Evolutionary conservation across 495 filamentous ascomycete genomes (phyloP).

Genomic region (Aspergillus wentii): DNA sequence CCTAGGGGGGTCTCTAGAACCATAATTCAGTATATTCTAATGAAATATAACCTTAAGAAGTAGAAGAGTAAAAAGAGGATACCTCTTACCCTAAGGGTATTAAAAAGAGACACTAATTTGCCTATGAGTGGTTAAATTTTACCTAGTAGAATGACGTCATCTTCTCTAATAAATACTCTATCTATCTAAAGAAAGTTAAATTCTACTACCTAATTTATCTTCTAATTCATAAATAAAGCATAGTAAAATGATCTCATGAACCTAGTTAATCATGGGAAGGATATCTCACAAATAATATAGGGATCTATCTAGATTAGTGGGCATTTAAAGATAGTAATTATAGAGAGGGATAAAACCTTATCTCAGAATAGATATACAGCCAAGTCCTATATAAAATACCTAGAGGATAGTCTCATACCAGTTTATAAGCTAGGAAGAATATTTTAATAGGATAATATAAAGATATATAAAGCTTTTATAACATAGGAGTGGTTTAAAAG

Average conservation of each 20-base stretch:
- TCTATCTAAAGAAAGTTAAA: neutral
- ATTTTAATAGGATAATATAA: constrained; percentile 5
- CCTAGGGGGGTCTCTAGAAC: no score
- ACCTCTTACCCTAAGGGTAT: no score
- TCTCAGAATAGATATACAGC: neutral
- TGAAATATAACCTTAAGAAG: constrained; percentile 1
- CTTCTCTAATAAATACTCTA: no score
- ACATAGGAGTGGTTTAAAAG: constrained; percentile 1
- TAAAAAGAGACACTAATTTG: no score
- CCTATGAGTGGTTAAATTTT: no score
- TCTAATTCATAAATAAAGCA: neutral
- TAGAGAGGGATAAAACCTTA: neutral
- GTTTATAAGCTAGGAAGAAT: constrained; percentile 1
- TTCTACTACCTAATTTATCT: neutral
- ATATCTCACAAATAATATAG: constrained; percentile 5
- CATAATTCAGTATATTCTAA: neutral
- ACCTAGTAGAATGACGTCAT: no score
- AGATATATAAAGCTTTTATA: neutral
- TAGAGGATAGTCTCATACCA: constrained; percentile 1
- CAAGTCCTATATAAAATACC: constrained; percentile 1
- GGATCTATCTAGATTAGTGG: constrained; percentile 3
- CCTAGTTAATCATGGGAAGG: constrained; percentile 1
- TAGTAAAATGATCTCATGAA: constrained; percentile 1
- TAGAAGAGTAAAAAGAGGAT: constrained; percentile 3
- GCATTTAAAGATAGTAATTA: constrained; percentile 2